Percentiles rank a stretch among this genome's conserved stretches.
Conservation (phyloP, 2,329 filamentous ascomycete species). For the Aspergillus sp. region DNA sequence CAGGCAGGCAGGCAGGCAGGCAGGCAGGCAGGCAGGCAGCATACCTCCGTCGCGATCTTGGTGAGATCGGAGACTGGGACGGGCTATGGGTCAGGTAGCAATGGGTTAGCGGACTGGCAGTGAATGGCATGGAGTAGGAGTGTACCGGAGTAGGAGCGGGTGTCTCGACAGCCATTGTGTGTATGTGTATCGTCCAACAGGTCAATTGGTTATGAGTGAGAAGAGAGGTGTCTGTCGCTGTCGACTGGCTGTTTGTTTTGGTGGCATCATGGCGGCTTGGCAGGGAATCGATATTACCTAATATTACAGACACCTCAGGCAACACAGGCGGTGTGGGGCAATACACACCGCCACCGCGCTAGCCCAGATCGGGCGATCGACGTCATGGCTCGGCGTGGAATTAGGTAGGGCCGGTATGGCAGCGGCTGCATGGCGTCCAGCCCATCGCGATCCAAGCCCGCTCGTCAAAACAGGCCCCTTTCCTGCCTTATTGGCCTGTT, state of each 20-base stretch:
- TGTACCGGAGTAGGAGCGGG: conserved; percentile 18
- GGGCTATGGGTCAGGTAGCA: no score
- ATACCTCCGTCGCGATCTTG: conserved; percentile 76
- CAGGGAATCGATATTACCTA: no score
- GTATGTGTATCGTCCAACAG: conserved; percentile 1
- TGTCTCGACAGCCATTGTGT: conserved; percentile 24
- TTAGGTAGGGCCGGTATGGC: no score
- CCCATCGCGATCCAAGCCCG: no score
- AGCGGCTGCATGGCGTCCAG: no score
- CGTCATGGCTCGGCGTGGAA: no score
- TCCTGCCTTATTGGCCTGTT: not conserved
- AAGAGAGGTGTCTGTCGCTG: not conserved
- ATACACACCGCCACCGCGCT: no score
- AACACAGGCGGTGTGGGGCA: no score
- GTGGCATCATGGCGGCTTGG: no score
- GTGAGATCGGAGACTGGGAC: conserved; percentile 66
- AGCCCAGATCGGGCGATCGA: no score
- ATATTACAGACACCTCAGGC: not conserved
- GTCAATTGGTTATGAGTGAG: not conserved
- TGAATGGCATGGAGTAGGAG: conserved; percentile 1
- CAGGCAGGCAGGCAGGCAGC: conserved; percentile 18
- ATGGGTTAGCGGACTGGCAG: no score
- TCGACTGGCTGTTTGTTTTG: no score
- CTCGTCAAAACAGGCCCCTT: not conserved
- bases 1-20: conserved; percentile 7